Percentiles rank a stretch among this genome's conserved stretches.
phyloP scores from a whole-genome alignment of 148 eudicot genomes.

The Mesembryanthemum crystallinum region DNA sequence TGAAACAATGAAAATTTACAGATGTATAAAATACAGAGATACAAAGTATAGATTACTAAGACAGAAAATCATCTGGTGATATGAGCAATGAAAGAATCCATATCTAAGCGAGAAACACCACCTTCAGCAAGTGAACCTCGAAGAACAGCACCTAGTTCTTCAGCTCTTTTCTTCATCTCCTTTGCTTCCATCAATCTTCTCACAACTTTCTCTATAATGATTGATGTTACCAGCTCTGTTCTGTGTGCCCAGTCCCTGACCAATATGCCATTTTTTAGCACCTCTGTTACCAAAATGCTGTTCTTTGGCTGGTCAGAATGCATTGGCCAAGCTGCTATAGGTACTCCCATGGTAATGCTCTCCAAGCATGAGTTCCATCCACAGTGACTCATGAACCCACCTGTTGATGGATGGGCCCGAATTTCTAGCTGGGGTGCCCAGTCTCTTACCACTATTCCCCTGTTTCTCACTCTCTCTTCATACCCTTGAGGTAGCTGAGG shows the following conservation, averaged over 20 bases:
- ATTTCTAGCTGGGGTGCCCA: slow-evolving; percentile 74
- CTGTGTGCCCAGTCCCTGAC: slow-evolving; percentile 45
- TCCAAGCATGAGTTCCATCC: slow-evolving; percentile 80
- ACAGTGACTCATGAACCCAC: slow-evolving; percentile 65
- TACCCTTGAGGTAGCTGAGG: slow-evolving; percentile 48
- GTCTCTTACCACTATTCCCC: slow-evolving; percentile 48
- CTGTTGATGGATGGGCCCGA: slow-evolving; percentile 40
- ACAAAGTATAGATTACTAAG: too few relatives aligned
- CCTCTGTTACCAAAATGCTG: slow-evolving; percentile 27
- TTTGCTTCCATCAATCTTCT: slow-evolving; percentile 36
- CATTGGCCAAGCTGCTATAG: slow-evolving; percentile 61
- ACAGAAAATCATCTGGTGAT: slow-evolving; percentile 36
- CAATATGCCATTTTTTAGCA: slow-evolving; percentile 34
- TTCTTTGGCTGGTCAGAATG: slow-evolving; percentile 68
- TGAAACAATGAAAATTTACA: too few relatives aligned
- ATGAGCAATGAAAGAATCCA: slow-evolving; percentile 51
- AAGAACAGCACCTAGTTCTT: slow-evolving; percentile 23
- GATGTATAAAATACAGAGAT: too few relatives aligned
- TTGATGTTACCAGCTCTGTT: slow-evolving; percentile 29
- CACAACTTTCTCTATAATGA: slow-evolving; percentile 29
- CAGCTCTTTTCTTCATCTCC: slow-evolving; percentile 42
- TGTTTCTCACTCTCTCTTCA: slow-evolving; percentile 45
- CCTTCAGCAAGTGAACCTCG: slow-evolving; percentile 34
- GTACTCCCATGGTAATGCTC: slow-evolving; percentile 65
- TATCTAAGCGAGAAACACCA: slow-evolving; percentile 41